Percentiles rank a stretch among this genome's conserved stretches.
These are phyloP conservation scores for Discostella pseudostelligera DNA, from an alignment of 108 stramenopile genomes.

Conservation along the genomic window DNA sequence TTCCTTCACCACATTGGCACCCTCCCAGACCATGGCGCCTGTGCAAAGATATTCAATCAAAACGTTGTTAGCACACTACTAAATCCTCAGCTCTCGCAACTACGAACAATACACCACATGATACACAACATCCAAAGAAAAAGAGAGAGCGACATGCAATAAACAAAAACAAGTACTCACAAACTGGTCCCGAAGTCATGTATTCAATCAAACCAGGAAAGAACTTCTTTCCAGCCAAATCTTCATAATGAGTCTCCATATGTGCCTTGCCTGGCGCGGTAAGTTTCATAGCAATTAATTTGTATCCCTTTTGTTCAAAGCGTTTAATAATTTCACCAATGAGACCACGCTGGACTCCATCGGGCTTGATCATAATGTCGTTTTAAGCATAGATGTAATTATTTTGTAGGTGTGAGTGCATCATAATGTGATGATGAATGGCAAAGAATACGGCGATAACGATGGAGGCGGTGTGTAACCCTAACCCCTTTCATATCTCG, in stretches of 20 bases:
- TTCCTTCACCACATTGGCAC: slow-evolving; percentile 69
- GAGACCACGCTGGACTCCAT: slow-evolving; percentile 98
- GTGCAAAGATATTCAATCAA: not conserved
- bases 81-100: too few relatives aligned
- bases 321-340: slow-evolving; percentile 97
- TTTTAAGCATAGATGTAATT: too few relatives aligned
- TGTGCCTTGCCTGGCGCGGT: slow-evolving; percentile 78
- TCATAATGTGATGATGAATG: not conserved
- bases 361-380: slow-evolving; percentile 94
- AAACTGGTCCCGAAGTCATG: slow-evolving; percentile 97
- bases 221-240: slow-evolving; percentile 93
- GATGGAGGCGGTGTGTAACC: too few relatives aligned
- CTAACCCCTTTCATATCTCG: too few relatives aligned
- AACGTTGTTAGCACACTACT: too few relatives aligned
- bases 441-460: not conserved
- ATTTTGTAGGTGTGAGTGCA: too few relatives aligned
- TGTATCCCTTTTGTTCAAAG: slow-evolving; percentile 97
- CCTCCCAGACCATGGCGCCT: slow-evolving; percentile 92
- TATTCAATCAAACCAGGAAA: slow-evolving; percentile 94
- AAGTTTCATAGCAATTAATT: slow-evolving; percentile 96
- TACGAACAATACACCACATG: too few relatives aligned
- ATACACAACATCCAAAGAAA: too few relatives aligned
- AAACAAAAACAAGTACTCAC: slow-evolving; percentile 9
- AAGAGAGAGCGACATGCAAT: not conserved
- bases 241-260: slow-evolving; percentile 95